Evolutionary conservation across 2,329 filamentous ascomycete genomes (phyloP), one percentile per base, ranked within the genome.

Genomic region (Botryosphaeria dothidea): DNA sequence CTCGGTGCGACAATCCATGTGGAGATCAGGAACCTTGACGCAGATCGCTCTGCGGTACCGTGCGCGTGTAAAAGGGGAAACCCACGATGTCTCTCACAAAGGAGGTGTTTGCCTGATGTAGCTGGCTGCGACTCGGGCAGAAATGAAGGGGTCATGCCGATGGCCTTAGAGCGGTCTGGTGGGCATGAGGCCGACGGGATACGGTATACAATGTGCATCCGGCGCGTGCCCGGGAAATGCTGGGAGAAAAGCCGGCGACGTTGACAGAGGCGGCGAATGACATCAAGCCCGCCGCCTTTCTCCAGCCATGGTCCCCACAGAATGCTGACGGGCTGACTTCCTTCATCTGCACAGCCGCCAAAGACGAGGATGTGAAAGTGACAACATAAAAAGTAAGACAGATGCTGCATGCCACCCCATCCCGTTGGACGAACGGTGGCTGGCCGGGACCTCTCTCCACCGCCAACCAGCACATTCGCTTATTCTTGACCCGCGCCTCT

Each of bases 291-390:
- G 36, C 7, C 4, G 25, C 4, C 34, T 38, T 7, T n/a, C 17
- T 34, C 49, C 27, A 27, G 51, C 51, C 9, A 13, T 56, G 21
- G 23, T 43, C 38, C 25, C 54, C 38, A 58, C 38, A n/a, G n/a
- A 19, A 19, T 58, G 54, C 54, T 58, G 54, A 58, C 54, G 23
- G 38, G 54, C 54, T 58, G 38, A 19, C 41, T 34, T 60, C 56
- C 56, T 46, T 46, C 41, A 31, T 34, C n/a, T 34, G 56, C 56
- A 46, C 56, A 23, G 41, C 41, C 56, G 56, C 41, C 56, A 60
- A 19, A n/a, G 43, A 21, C 15, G 15, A 57, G 23, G 36, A 27
- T 25, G 23, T 19, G 36, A 15, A 27, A 4, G 23, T 29, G 41
- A 34, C 34, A 31, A 31, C 25, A n/a, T n/a, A n/a, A n/a, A n/a